Percentiles rank a stretch among this genome's conserved stretches.
phyloP scores from a whole-genome alignment of 2,329 filamentous ascomycete species.

The Tolypocladium sp. region DNA sequence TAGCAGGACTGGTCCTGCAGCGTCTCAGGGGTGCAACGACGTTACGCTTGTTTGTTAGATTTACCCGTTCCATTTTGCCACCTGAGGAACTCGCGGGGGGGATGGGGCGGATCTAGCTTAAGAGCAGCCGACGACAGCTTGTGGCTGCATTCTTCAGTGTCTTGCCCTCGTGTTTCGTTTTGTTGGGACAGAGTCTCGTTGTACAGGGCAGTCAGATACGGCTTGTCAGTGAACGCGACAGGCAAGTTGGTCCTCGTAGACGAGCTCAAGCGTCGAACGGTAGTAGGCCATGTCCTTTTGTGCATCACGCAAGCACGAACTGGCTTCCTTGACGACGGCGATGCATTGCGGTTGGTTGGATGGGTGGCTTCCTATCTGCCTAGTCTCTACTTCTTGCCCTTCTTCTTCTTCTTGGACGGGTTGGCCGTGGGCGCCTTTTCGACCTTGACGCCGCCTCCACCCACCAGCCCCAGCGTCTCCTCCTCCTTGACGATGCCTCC shows the following conservation, averaged over 20 bases:
- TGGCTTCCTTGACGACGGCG: background rate
- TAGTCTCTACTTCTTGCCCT: conserved; percentile 40
- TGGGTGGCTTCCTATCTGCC: background rate
- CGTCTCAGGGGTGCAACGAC: background rate
- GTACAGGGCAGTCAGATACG: background rate
- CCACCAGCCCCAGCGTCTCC: conserved; percentile 54
- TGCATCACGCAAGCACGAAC: background rate
- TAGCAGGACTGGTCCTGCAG: background rate
- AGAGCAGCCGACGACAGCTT: background rate
- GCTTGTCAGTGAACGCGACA: background rate
- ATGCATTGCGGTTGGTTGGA: background rate
- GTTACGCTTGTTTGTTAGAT: background rate
- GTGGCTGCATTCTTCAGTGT: background rate
- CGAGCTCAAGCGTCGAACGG: background rate
- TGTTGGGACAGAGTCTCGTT: too few relatives aligned
- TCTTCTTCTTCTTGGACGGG: conserved; percentile 40
- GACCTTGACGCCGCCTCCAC: conserved; percentile 56
- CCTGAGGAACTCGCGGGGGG: background rate
- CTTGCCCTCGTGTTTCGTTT: background rate
- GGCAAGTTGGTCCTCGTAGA: too few relatives aligned
- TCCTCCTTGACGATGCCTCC: conserved; percentile 74
- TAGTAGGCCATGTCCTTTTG: background rate
- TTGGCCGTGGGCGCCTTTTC: conserved; percentile 41
- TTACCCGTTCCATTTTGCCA: background rate
- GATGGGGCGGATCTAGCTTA: background rate